Percentiles rank a stretch among this genome's conserved stretches.
Conservation (phyloP, 2,329 filamentous ascomycete genomes). For the Aureobasidium leucospermi region DNA sequence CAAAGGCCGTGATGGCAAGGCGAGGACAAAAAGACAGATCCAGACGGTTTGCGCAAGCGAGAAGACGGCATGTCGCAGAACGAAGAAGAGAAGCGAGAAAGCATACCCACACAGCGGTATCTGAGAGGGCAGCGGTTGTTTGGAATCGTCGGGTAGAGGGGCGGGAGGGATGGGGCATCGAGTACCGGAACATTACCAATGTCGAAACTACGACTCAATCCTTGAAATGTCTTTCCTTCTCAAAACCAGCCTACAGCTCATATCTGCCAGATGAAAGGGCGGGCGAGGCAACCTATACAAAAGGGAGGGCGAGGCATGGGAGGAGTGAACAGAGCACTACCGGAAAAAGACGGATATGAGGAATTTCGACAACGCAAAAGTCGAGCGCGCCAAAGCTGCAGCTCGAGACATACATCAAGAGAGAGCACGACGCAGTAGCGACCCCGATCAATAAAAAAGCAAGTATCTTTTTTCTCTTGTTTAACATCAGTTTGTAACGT, state of each 20-base stretch:
- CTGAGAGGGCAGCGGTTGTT: conserved; percentile 27
- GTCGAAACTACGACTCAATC: conserved; percentile 14
- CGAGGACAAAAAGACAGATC: conserved; percentile 14
- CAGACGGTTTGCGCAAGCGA: conserved; percentile 7
- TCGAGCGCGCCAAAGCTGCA: conserved; percentile 18
- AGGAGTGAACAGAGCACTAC: conserved; percentile 5
- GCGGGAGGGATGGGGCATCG: conserved; percentile 35
- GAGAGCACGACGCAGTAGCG: conserved; percentile 30
- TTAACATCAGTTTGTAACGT: conserved; percentile 27
- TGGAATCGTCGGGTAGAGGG: conserved; percentile 32
- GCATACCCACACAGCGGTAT: conserved; percentile 26
- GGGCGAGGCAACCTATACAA: conserved; percentile 1
- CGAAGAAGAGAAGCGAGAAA: conserved; percentile 25
- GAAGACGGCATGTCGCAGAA: conserved; percentile 22
- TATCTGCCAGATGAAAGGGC: conserved; percentile 14
- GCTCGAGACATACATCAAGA: conserved; percentile 16
- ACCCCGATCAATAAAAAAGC: conserved; percentile 23
- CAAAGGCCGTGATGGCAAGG: conserved; percentile 23
- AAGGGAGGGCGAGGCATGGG: conserved; percentile 16
- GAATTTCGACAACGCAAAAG: conserved; percentile 20
- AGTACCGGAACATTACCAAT: conserved; percentile 23
- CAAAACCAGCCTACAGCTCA: conserved; percentile 18
- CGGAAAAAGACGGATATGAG: conserved; percentile 17
- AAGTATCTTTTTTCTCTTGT: neutral
- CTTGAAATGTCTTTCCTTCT: conserved; percentile 18